Evolutionary conservation across 371 early-diverging fungal species (phyloP), one percentile per base, ranked within the genome.

Genomic region (Mortierella sp.): DNA sequence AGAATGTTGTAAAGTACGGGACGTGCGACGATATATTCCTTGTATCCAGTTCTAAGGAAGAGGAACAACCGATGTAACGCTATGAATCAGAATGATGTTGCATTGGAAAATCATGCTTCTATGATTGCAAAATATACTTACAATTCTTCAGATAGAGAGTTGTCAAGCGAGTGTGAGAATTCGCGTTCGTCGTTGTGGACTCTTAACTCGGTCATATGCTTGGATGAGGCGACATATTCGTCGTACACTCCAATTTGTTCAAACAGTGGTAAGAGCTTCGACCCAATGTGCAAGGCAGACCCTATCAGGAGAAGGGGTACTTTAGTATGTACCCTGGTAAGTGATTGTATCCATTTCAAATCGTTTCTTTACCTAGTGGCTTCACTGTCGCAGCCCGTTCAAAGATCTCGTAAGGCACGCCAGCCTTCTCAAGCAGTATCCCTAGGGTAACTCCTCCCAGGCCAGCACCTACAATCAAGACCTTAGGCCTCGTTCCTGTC

Each of bases 381-480:
- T 55, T 63, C 15, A 63, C 49, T 19, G 11, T 23, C 3, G 21
- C 1, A 4, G 64, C 49, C 12, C 64, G 51, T 21, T 63, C 64
- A 50, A 50, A 63, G 15, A 63, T 55, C 39, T 34, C 28, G 31
- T 63, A 63, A 19, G 50, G 39, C 9, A 63, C 31, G 30, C 39
- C 48, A 14, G 64, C 55, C n/a, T 41, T 46, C 11, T 55, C 56
- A 14, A 63, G 54, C 5, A 49, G 17, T 9, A 55, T 21, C 0
- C 28, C 64, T 1, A 63, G 23, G 1, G 31, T 63, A 14, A 54
- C 15, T 2, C 64, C 64, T 6, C 56, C 64, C 5, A 63, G 49
- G 19, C 64, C 64, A 39, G 42, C 64, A 21, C 64, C 64, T 1
- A 63, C 64, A 41, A 63, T 63, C 28, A 63, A 23, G 6, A 63